Evolutionary conservation across 768 basidiomycete genomes (phyloP).

Genomic region (Podaxis sp.): DNA sequence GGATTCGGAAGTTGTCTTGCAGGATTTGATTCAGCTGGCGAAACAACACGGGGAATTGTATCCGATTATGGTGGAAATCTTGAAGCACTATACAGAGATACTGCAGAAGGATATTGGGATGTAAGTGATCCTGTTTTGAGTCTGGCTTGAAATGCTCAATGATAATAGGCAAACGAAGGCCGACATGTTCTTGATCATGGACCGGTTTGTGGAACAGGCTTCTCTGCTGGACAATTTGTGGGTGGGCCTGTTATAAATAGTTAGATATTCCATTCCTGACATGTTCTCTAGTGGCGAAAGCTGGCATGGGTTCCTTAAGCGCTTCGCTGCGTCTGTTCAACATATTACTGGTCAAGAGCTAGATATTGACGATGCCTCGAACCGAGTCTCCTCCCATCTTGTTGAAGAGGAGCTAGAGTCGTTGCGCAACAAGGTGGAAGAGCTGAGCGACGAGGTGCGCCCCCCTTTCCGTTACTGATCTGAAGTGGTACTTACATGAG

Average conservation of each 20-base stretch:
- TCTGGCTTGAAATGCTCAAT: conserved; percentile 4
- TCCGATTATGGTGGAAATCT: conserved; percentile 57
- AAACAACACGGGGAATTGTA: conserved; percentile 64
- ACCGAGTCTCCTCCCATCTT: conserved; percentile 35
- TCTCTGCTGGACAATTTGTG: conserved; percentile 64
- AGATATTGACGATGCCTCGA: conserved; percentile 46
- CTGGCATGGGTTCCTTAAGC: conserved; percentile 63
- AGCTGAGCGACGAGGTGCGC: conserved; percentile 65
- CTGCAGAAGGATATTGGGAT: conserved; percentile 58
- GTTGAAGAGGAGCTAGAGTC: conserved; percentile 62
- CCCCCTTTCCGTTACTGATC: background rate
- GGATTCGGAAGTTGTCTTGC: conserved; percentile 55
- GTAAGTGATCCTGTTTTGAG: conserved; percentile 41
- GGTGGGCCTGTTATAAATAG: conserved; percentile 24
- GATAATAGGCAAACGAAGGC: conserved; percentile 57
- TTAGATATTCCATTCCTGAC: background rate
- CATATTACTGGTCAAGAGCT: conserved; percentile 66
- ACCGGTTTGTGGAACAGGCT: conserved; percentile 66
- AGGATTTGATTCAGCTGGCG: conserved; percentile 60
- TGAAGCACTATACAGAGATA: conserved; percentile 55
- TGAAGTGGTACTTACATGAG: conserved; percentile 1
- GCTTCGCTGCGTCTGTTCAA: conserved; percentile 60
- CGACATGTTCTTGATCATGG: conserved; percentile 56
- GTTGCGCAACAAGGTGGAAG: conserved; percentile 59
- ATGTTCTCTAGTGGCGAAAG: conserved; percentile 50